A percentile compares a stretch with the other conserved stretches of the same genome.
These are phyloP conservation scores for Penicillium turbatum DNA, from an alignment of 495 filamentous ascomycete species.

Conservation along the genomic window DNA sequence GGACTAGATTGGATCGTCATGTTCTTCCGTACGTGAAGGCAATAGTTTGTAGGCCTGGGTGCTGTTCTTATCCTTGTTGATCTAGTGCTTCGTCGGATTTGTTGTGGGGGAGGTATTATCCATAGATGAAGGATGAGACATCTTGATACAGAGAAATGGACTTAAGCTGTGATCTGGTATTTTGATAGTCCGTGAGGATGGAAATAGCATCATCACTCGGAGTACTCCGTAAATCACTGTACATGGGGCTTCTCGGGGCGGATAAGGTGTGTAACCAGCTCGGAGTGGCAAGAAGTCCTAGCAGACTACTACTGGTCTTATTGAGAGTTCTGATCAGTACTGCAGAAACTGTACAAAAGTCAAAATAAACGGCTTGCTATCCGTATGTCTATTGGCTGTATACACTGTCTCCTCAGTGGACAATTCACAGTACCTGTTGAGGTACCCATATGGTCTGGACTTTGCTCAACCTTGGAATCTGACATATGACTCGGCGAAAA, in stretches of 20 bases:
- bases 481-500: background rate
- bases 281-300: background rate
- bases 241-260: background rate
- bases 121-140: conserved; percentile 13
- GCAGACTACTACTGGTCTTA: background rate
- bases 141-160: conserved; percentile 5
- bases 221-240: background rate
- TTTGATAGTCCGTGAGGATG: background rate
- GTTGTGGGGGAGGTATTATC: background rate
- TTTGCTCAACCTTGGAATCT: background rate
- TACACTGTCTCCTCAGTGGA: background rate
- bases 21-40: background rate
- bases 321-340: background rate
- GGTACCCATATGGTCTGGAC: background rate
- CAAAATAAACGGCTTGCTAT: background rate
- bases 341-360: background rate
- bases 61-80: background rate
- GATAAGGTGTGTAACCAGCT: background rate
- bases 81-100: background rate
- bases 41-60: background rate
- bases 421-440: background rate
- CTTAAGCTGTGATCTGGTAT: background rate
- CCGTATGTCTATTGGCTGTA: background rate
- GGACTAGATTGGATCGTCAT: background rate
- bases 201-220: background rate